phyloP scores from a whole-genome alignment of 129 eudicot species.

The Smallanthus sonchifolius region DNA sequence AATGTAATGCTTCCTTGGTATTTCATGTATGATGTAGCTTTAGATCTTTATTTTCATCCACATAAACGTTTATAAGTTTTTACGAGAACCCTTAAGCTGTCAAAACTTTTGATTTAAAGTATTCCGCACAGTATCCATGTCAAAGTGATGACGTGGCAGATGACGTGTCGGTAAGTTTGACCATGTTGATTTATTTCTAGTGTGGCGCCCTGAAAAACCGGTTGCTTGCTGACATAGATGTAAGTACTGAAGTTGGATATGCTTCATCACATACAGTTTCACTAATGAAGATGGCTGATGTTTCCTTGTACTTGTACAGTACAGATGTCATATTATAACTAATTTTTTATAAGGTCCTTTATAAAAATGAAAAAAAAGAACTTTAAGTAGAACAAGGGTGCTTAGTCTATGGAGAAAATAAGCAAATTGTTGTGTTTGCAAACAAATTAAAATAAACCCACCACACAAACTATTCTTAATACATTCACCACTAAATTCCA shows the following conservation, averaged over 20 bases:
- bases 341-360: background rate
- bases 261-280: background rate
- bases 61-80: background rate
- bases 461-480: constrained; percentile 5
- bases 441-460: background rate
- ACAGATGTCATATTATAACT: background rate
- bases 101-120: background rate
- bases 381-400: background rate
- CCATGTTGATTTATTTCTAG: background rate
- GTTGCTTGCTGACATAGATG: background rate
- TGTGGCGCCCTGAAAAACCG: background rate
- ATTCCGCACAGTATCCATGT: background rate
- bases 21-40: background rate
- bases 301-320: background rate
- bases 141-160: background rate
- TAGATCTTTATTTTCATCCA: background rate
- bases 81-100: background rate
- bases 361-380: background rate
- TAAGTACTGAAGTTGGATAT: background rate
- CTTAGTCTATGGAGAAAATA: background rate
- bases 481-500: background rate
- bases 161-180: background rate
- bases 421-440: background rate
- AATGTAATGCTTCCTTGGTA: background rate
- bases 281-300: too few species aligned